Conservation (phyloP, 1,139 yeast species). For the Candida frijolesensis region DNA sequence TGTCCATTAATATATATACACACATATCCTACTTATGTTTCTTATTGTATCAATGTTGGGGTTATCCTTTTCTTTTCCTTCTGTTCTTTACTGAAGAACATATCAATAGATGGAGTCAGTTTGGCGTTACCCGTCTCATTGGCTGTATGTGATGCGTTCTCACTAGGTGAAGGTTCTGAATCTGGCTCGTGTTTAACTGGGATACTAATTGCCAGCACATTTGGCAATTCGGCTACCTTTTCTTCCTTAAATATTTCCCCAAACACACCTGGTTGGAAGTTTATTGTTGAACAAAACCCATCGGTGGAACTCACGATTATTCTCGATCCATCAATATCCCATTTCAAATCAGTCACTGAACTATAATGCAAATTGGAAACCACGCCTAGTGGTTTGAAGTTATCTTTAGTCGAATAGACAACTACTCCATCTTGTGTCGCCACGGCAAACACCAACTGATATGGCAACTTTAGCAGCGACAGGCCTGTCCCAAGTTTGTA, state of each 20-base stretch:
- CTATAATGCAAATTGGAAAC: constrained; percentile 85
- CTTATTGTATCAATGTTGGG: constrained; percentile 39
- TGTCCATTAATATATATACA: not conserved
- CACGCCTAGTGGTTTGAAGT: constrained; percentile 64
- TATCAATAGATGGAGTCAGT: constrained; percentile 14
- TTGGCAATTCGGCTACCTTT: not conserved
- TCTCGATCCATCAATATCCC: constrained; percentile 79
- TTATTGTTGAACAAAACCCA: constrained; percentile 81
- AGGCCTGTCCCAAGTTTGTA: constrained; percentile 35
- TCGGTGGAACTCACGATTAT: constrained; percentile 86
- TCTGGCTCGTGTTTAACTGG: constrained; percentile 8
- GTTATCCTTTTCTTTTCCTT: constrained; percentile 47
- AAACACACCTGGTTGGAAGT: constrained; percentile 52
- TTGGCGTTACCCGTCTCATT: not conserved
- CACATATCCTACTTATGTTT: not conserved
- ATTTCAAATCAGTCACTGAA: constrained; percentile 81
- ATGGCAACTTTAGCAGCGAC: constrained; percentile 47
- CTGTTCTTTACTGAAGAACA: constrained; percentile 15
- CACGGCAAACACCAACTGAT: constrained; percentile 85
- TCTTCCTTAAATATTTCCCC: constrained; percentile 38
- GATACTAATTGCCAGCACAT: constrained; percentile 10
- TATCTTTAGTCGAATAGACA: constrained; percentile 74
- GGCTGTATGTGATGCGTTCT: not conserved
- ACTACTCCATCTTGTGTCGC: constrained; percentile 90
- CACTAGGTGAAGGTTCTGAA: not conserved